Base-by-base conservation (phyloP, 305 asterid species). In the Fraxinus sp. region DNA sequence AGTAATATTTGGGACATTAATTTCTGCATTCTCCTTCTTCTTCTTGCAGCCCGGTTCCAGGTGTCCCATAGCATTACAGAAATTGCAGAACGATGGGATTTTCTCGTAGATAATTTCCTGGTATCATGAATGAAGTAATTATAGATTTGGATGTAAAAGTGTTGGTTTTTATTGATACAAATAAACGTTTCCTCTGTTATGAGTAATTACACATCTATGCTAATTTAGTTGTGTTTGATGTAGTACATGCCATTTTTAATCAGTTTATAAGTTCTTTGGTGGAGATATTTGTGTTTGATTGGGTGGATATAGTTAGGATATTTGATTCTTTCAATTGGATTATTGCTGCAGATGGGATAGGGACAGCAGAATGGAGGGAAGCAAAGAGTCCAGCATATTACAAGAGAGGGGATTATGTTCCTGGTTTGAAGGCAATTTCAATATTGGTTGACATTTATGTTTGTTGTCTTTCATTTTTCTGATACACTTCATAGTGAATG, bases 351-450 rank as follows among this genome's bases (percentile, higher is more conserved):
- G 98, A 95, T 88, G 98, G 98, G 59, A 94, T 94, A 97, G 98
- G 98, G 43, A 94, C 97, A 20, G 98, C 98, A 78, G 98, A 94
- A 84, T 95, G 98, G 98, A 95, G 98, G 88, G 95, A 97, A 46
- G 98, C 98, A 3, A 95, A 95, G 87, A 93, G 94, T 85, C 97
- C 97, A 5, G 80, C 98, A 55, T 95, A 95, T 85, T 95, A 93
- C 91, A 95, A 95, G 93, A 92, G 98, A 90, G 98, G 98, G 75
- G 98, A 95, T 87, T 95, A 95, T 88, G 98, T 89, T 85, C 98
- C 97, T 5, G 98, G 98, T 57, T 83, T 95, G 90, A 95, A 93
- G 97, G 98, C 91, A 85, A 74, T 22, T 77, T 5, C 1, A 46
- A 13, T 73, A 75, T 20, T 59, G 62, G 52, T 26, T 70, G 39